Base-by-base conservation (phyloP, 768 basidiomycete species). In the Tremella fuciformis region DNA sequence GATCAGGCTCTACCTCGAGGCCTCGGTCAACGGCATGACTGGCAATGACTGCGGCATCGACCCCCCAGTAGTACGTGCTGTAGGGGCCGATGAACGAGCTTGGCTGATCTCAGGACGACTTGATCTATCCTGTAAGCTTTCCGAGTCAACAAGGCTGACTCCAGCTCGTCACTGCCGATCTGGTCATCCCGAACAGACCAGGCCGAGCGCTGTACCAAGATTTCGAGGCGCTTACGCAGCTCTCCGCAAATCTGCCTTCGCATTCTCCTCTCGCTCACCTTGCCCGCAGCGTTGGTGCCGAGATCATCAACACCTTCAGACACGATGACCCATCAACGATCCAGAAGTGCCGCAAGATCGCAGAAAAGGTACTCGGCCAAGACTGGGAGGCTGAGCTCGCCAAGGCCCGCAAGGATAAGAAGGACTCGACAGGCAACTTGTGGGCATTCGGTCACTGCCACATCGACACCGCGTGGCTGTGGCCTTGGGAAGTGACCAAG, bases 401-500 rank as follows among this genome's bases (percentile, higher is more conserved):
- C 8, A 78, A 78, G 24, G 83, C 57, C 0, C 61, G 65, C 41
- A 39, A 57, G 19, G 46, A 57, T 8, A 93, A 25, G 91, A 61
- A 80, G 70, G 47, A 60, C 19, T 80, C 80, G 42, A 59, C 69
- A 37, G 80, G 82, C 0, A 82, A 84, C 57, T 76, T 94, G 1
- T 87, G 90, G 84, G 92, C 88, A 8, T 89, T 96, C 54, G 89
- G 86, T 38, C 76, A 81, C 60, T 80, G 70, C 48, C 88, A 89
- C 74, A 90, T 90, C 62, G 89, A 91, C 72, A 88, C 88, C 0
- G 89, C 88, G n/a, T 89, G 88, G 87, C 76, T 89, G 29, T 97
- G 94, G 94, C 93, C 94, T 0, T 97, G 92, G 79, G 82, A 83
- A 15, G 91, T 88, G 22, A 98, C 94, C 0, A 91, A 94, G 73